Evolutionary conservation across 257 asterid genomes (phyloP), one percentile per base, ranked within the genome.

Genomic region (Solanum paucissectum): DNA sequence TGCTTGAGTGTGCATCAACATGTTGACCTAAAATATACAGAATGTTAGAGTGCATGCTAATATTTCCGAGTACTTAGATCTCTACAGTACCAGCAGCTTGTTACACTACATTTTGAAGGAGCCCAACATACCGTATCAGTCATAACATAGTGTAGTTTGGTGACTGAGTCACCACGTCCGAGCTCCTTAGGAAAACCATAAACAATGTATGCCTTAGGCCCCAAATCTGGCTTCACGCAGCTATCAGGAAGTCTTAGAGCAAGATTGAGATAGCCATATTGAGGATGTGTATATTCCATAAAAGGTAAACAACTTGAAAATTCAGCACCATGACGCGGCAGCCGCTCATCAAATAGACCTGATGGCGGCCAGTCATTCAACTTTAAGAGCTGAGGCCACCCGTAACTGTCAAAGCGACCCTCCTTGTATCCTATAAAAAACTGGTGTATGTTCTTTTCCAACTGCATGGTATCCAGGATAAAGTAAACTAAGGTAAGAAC

Each of bases 391-490:
- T 29, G 40, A 46, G 85, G 85, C 85, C 85, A 81, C 42, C 66
- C 68, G 2, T 81, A 49, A 46, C 68, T 81, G 85, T 81, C 85
- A 18, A 68, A 89, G 34, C 66, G 88, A 49, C 92, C 92, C 21
- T 87, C 60, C 46, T 89, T 89, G 87, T 94, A 96, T n/a, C 94
- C 97, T 7, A 85, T 88, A 90, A 96, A 96, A 87, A 94, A 96
- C 87, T 92, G 60, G 92, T 89, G 94, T 52, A 91, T 87, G 91
- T 92, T 94, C 86, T 95, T 88, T 86, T 93, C 94, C 42, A 91
- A 96, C 99, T 96, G 96, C 90, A 85, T 62, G 89, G 42, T 90
- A 86, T 68, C 68, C 71, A 37, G 16, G 38, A 79, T 13, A 42
- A 79, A 79, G 66, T 27, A 44, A 44, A 25, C 34, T 25, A 21